Percentiles rank a stretch among this genome's conserved stretches.
Evolutionary conservation across 371 early-diverging fungal genomes (phyloP).

Genomic region (Cladochytrium tenue): DNA sequence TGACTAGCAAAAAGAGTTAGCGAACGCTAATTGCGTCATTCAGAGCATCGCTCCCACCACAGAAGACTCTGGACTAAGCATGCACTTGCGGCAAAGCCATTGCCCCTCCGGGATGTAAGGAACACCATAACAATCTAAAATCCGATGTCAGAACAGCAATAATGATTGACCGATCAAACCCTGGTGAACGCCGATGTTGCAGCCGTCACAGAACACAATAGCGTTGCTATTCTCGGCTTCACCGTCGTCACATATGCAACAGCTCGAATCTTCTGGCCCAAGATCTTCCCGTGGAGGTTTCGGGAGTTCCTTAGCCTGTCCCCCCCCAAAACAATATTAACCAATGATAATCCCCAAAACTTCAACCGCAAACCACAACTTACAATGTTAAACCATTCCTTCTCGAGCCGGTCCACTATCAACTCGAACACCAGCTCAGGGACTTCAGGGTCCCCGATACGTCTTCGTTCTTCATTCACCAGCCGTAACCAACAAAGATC

Average conservation of each 20-base stretch:
- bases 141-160: no score
- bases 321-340: no score
- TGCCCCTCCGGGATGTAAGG: slow-evolving; percentile 98
- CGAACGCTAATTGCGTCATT: no score
- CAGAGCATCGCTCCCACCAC: slow-evolving; percentile 64
- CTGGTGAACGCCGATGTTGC: slow-evolving; percentile 98
- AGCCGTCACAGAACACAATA: slow-evolving; percentile 99
- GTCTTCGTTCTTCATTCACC: slow-evolving; percentile 67
- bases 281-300: slow-evolving; percentile 46
- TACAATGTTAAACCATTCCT: slow-evolving; percentile 92
- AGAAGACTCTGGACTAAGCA: slow-evolving; percentile 87
- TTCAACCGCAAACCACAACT: slow-evolving; percentile 10
- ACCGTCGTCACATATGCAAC: slow-evolving; percentile 93
- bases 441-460: slow-evolving; percentile 55
- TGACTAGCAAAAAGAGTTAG: no score
- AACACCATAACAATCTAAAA: slow-evolving; percentile 99
- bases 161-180: no score
- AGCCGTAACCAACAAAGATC: slow-evolving; percentile 75
- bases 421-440: slow-evolving; percentile 75
- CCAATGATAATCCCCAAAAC: no score
- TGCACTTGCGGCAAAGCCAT: slow-evolving; percentile 98
- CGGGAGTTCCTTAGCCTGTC: slow-evolving; percentile 64
- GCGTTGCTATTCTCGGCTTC: slow-evolving; percentile 97
- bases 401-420: slow-evolving; percentile 90
- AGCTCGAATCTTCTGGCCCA: slow-evolving; percentile 78